Evolutionary conservation across 1,284 basidiomycete species (phyloP), one percentile per base, ranked within the genome.

Genomic region (Cryptococcus sp.): DNA sequence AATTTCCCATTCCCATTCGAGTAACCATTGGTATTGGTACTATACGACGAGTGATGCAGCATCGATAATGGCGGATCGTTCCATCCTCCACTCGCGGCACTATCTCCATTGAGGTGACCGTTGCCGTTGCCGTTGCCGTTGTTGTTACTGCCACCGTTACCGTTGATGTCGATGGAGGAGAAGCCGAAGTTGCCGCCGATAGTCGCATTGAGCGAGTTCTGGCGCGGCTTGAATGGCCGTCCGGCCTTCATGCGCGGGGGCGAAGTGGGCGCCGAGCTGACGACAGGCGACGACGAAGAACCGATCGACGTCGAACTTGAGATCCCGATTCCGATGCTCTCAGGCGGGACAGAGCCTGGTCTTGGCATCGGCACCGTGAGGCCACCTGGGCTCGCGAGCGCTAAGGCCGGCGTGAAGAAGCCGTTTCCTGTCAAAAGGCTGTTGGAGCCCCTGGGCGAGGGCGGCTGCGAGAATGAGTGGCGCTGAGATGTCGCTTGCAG

Each of bases 41-140:
- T 15, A 25, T 25, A 25, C 25, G 31, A 35, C 15, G 10, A 35
- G 15, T 39, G 19, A n/a, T 16, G 48, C n/a, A 76, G 66, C 58
- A 74, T 60, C 15, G 46, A 27, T 39, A 62, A 47, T 0, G 78
- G 78, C 4, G 76, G 76, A 62, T 79, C 78, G 59, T 79, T 79
- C 78, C 78, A 79, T 11, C 78, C 78, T 11, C 62, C 64, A 13
- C 31, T 35, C 31, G 31, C 31, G 15, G 42, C 11, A 5, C 42
- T 13, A n/a, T 8, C 42, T 1, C 16, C 16, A 22, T 22, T n/a
- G 42, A 11, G 11, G 39, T 41, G 11, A n/a, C 42, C 42, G 15
- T 19, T 45, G 42, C 3, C 13, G 11, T n/a, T n/a, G 42, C 42
- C 42, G 15, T 19, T 45, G 42, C 3, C 13, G 11, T n/a, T 42